Conservation (phyloP, 495 filamentous ascomycete genomes). For the Chaetomidium leptoderma region DNA sequence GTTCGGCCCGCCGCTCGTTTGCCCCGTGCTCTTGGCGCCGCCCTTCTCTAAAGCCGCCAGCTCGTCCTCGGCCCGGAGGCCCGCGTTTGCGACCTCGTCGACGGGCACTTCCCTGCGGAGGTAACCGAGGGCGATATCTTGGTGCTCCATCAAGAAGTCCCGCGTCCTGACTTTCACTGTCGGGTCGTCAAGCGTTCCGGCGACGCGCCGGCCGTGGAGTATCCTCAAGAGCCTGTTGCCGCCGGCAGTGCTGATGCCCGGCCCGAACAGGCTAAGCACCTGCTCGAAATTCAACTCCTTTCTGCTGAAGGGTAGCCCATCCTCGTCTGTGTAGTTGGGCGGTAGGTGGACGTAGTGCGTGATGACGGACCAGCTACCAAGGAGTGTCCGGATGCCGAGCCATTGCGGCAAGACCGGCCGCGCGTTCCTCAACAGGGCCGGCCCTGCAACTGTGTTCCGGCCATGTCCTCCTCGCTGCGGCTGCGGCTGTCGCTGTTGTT, state of each 20-base stretch:
- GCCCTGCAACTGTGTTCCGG: neutral
- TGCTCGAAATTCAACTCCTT: slow-evolving; percentile 50
- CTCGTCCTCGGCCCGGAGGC: slow-evolving; percentile 52
- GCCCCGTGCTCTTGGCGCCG: slow-evolving; percentile 33
- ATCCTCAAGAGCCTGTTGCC: slow-evolving; percentile 65
- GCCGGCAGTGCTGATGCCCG: slow-evolving; percentile 40
- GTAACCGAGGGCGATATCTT: slow-evolving; percentile 57
- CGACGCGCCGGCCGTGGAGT: slow-evolving; percentile 68
- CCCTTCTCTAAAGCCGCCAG: slow-evolving; percentile 55
- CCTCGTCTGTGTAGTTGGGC: slow-evolving; percentile 41
- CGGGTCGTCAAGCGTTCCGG: slow-evolving; percentile 66
- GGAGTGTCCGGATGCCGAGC: slow-evolving; percentile 26
- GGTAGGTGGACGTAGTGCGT: slow-evolving; percentile 46
- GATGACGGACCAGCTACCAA: slow-evolving; percentile 28
- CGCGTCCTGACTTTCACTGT: slow-evolving; percentile 30
- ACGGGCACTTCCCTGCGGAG: slow-evolving; percentile 64
- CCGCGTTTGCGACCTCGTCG: slow-evolving; percentile 65
- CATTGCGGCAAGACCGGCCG: slow-evolving; percentile 20
- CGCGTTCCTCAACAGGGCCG: neutral
- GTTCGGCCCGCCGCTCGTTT: slow-evolving; percentile 44
- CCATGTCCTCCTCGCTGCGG: neutral
- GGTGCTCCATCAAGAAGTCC: slow-evolving; percentile 30
- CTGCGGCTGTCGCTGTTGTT: neutral
- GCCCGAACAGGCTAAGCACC: slow-evolving; percentile 61
- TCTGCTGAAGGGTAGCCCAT: slow-evolving; percentile 46